phyloP scores from a whole-genome alignment of 805 yeast genomes.

The Myxozyma mucilagina region DNA sequence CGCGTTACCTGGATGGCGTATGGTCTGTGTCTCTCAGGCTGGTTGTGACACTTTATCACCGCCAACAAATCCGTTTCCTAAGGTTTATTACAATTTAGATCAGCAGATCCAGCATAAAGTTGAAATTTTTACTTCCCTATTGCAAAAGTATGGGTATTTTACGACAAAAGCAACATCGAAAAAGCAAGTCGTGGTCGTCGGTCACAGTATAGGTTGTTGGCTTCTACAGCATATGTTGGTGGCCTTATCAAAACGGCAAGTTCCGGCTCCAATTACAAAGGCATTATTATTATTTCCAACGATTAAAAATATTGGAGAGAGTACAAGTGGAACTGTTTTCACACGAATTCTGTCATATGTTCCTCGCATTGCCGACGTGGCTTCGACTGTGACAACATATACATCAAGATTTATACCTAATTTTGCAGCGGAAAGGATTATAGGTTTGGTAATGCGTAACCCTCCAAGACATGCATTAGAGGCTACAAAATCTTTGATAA shows the following conservation, averaged over 20 bases:
- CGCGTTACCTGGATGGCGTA: slow-evolving; percentile 49
- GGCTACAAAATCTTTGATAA: slow-evolving; percentile 48
- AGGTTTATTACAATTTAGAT: slow-evolving; percentile 45
- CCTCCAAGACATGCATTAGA: slow-evolving; percentile 41
- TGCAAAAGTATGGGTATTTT: slow-evolving; percentile 16
- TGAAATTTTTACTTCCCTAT: slow-evolving; percentile 47
- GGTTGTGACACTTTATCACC: slow-evolving; percentile 47
- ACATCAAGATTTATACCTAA: slow-evolving; percentile 16
- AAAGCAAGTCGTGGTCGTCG: slow-evolving; percentile 51
- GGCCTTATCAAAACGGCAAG: slow-evolving; percentile 29
- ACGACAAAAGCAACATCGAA: background rate
- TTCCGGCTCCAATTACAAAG: slow-evolving; percentile 43
- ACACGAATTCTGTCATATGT: slow-evolving; percentile 30
- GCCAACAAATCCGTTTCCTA: slow-evolving; percentile 9
- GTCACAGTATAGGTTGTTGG: slow-evolving; percentile 75
- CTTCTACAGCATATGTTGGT: slow-evolving; percentile 55
- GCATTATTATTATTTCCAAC: slow-evolving; percentile 73
- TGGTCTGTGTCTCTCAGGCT: slow-evolving; percentile 64
- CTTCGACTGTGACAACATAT: slow-evolving; percentile 39
- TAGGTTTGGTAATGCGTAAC: slow-evolving; percentile 39
- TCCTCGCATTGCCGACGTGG: slow-evolving; percentile 33
- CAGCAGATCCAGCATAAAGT: slow-evolving; percentile 63
- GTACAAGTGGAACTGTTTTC: slow-evolving; percentile 46
- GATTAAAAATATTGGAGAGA: slow-evolving; percentile 56
- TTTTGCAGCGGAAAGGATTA: slow-evolving; percentile 36